A percentile compares a stretch with the other conserved stretches of the same genome.
Conservation (phyloP, 177 flowering plant genomes). For the Telopea speciosissima region DNA sequence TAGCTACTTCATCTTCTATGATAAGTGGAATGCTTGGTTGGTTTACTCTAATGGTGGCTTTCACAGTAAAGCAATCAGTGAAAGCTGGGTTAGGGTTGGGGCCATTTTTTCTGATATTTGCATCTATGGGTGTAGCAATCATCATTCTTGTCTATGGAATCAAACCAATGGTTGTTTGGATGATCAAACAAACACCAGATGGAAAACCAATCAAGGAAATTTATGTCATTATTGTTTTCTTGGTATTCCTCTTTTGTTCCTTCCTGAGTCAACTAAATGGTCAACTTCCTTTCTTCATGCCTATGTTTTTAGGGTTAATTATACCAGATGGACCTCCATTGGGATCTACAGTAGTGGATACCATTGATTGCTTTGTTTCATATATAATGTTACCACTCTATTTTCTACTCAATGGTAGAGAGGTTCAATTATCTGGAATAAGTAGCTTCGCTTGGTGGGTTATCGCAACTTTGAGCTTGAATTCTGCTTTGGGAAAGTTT, state of each 20-base stretch:
- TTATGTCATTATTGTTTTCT: conserved; percentile 22
- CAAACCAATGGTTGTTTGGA: conserved; percentile 17
- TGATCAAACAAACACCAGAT: conserved; percentile 31
- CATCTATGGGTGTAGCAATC: too few relatives aligned
- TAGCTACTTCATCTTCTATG: background rate
- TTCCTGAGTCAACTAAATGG: conserved; percentile 36
- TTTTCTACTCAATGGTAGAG: conserved; percentile 27
- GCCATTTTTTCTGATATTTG: too few relatives aligned
- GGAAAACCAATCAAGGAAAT: conserved; percentile 41
- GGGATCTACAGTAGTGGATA: conserved; percentile 37
- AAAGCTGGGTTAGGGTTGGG: too few relatives aligned
- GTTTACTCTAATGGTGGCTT: background rate
- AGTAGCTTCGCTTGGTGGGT: conserved; percentile 14
- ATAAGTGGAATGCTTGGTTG: background rate
- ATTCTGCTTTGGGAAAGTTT: conserved; percentile 31
- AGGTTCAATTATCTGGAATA: conserved; percentile 25
- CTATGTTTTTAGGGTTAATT: conserved; percentile 36
- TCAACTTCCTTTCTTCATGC: conserved; percentile 9
- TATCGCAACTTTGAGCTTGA: conserved; percentile 17
- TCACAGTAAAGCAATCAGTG: background rate
- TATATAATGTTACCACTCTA: conserved; percentile 36
- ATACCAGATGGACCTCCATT: conserved; percentile 50
- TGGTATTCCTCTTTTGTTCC: conserved; percentile 22
- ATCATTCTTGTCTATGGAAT: too few relatives aligned
- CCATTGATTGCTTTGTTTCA: conserved; percentile 37